Base-by-base conservation (phyloP, 2,329 filamentous ascomycete species). In the Colletotrichum abscissum region DNA sequence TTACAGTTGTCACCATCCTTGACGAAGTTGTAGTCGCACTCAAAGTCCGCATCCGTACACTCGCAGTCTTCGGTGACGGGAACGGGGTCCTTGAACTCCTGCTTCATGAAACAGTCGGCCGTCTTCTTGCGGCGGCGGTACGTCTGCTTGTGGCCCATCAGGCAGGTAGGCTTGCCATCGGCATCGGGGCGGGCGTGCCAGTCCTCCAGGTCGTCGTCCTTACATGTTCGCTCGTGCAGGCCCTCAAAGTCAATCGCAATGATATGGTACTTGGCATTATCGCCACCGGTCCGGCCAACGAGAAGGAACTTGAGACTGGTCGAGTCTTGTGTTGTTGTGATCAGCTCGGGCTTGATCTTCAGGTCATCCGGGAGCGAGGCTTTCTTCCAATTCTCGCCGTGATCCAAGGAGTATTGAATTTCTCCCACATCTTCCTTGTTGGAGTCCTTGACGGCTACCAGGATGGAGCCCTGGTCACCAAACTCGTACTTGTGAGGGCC, bases 401-500 rank as follows among this genome's bases (percentile, higher is more conserved):
- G 95, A 80, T 99, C 91, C 30, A 98, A 85, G 1, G 97, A 98
- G 82, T 96, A 99, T 49, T 83, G 86, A 63, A 92, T 82, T 75
- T 92, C 87, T 42, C 84, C 83, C 22, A 90, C 79, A 74, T 90
- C 88, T 69, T 92, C 86, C 69, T 92, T 84, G 49, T 91, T 84
- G 1, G 92, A 94, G 78, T 98, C 94, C 75, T 90, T 88, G 49
- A 98, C 87, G 4, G 97, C 97, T 35, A 98, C 88, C 35, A 99
- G 86, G 24, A 99, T 90, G 19, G 95, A 95, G 1, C 97, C 97
- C 76, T 97, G 93, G 78, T 98, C 96, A 66, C 97, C 97, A 81
- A 98, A 97, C 79, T 98, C 95, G 82, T 97, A 99, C 81, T 97
- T 97, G 84, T 98, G 95, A 14, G 95, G 93, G 24, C 94, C 94